Base-by-base conservation (phyloP, 306 rosid genomes). In the Pachyrhizus erosus region DNA sequence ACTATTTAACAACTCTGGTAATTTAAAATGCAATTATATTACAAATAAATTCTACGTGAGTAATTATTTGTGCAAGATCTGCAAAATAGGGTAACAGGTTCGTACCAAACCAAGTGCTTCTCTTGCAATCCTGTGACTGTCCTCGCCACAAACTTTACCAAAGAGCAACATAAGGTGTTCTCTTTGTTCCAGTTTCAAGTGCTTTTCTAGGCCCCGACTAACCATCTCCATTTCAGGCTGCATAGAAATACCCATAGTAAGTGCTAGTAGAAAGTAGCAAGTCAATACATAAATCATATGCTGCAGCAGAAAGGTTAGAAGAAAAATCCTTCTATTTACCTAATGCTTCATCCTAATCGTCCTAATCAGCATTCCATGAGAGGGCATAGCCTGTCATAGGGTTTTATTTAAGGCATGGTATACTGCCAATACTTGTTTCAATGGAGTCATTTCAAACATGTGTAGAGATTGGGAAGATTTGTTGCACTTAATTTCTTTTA, bases 211-310 rank as follows among this genome's bases (percentile, higher is more conserved):
- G 80, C 98, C 97, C 42, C 89, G 91, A 24, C 93, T 91, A 24
- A 95, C 97, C 98, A 93, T 95, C 90, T 95, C 98, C 94, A 95
- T 93, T 86, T 95, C 98, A 64, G 98, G 94, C 98, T 93, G 91
- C 85, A 82, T 34, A 77, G 40, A 43, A 42, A 80, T 57, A 81
- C 61, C 80, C 77, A 33, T n/a, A 34, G 76, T 46, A 78, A 62
- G 65, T 23, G 46, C 65, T 42, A 51, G 27, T 43, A 84, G 61
- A 76, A 71, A 80, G 27, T 34, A 69, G 37, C 39, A 66, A 61
- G 40, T 40, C 55, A 58, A 77, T 46, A 55, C 58, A 76, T 20
- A 77, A 45, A 73, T 73, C 61, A 82, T 54, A 82, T 75, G 48
- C 54, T 48, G 75, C 52, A 70, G 40, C 76, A 48, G 69, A 69